phyloP scores from a whole-genome alignment of 176 grass and related monocot species.

The Eremochloa ophiuroides region DNA sequence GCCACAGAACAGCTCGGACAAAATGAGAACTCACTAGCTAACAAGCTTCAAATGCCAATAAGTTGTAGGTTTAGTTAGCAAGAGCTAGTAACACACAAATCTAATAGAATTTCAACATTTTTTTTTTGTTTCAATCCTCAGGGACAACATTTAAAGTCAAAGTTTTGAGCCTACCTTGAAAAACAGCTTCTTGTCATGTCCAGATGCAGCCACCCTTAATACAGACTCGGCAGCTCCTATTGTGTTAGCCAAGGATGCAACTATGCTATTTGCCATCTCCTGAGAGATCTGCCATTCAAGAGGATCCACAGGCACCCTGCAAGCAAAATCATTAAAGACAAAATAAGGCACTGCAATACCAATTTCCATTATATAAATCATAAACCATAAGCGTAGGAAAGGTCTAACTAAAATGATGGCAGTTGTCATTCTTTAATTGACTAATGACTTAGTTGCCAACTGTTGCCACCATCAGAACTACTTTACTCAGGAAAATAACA shows the following conservation, averaged over 20 bases:
- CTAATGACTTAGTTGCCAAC: background rate
- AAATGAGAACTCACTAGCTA: background rate
- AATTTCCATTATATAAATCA: background rate
- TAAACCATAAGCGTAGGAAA: background rate
- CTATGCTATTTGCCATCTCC: slow-evolving; percentile 84
- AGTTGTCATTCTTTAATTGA: background rate
- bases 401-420: background rate
- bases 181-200: slow-evolving; percentile 88
- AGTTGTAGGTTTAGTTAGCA: background rate
- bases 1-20: background rate
- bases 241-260: slow-evolving; percentile 92
- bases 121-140: background rate
- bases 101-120: background rate
- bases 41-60: background rate
- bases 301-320: slow-evolving; percentile 93
- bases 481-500: background rate
- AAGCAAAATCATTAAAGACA: slow-evolving; percentile 9
- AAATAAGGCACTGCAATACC: background rate
- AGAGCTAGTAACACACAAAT: background rate
- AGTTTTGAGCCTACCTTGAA: slow-evolving; percentile 61
- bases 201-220: slow-evolving; percentile 84
- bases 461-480: background rate
- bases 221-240: slow-evolving; percentile 91
- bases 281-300: slow-evolving; percentile 96
- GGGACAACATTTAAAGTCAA: background rate